Evolutionary conservation across 805 yeast species (phyloP).

Genomic region (Myxozyma nipponensis): DNA sequence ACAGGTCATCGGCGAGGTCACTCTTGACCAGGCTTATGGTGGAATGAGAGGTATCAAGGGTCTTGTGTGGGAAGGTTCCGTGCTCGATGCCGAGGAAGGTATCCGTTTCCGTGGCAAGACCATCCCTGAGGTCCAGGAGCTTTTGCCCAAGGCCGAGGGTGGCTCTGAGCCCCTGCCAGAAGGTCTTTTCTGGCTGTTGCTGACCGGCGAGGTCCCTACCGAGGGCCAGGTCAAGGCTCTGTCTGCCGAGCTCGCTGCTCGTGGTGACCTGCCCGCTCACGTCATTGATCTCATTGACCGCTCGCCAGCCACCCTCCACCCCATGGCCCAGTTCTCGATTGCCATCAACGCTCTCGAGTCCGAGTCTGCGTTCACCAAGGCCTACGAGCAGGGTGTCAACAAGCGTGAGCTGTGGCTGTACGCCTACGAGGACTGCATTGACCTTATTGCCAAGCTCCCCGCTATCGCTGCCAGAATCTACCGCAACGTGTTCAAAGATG

Average conservation of each 20-base stretch:
- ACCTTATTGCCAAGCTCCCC: conserved; percentile 77
- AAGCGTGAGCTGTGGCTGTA: conserved; percentile 81
- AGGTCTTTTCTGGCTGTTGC: conserved; percentile 74
- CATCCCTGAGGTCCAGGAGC: conserved; percentile 70
- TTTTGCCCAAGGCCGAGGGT: conserved; percentile 71
- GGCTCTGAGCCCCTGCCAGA: conserved; percentile 63
- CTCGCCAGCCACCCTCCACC: conserved; percentile 72
- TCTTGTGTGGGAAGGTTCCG: conserved; percentile 86
- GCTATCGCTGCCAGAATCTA: conserved; percentile 76
- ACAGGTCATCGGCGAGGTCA: conserved; percentile 62
- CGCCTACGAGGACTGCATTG: conserved; percentile 75
- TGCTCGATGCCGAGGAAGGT: conserved; percentile 79
- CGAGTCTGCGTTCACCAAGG: conserved; percentile 80
- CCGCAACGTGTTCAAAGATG: conserved; percentile 81
- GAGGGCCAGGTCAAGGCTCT: conserved; percentile 65
- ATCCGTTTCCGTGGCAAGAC: conserved; percentile 82
- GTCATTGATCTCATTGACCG: conserved; percentile 68
- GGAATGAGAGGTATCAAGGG: conserved; percentile 89
- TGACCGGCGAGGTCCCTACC: conserved; percentile 81
- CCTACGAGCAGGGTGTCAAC: conserved; percentile 77
- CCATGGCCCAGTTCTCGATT: conserved; percentile 86
- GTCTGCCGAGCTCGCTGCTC: conserved; percentile 72
- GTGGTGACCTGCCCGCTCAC: conserved; percentile 73
- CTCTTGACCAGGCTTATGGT: conserved; percentile 79
- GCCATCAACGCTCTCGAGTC: conserved; percentile 77